phyloP scores from a whole-genome alignment of 2,329 filamentous ascomycete species.

The Pyrenophora teres region DNA sequence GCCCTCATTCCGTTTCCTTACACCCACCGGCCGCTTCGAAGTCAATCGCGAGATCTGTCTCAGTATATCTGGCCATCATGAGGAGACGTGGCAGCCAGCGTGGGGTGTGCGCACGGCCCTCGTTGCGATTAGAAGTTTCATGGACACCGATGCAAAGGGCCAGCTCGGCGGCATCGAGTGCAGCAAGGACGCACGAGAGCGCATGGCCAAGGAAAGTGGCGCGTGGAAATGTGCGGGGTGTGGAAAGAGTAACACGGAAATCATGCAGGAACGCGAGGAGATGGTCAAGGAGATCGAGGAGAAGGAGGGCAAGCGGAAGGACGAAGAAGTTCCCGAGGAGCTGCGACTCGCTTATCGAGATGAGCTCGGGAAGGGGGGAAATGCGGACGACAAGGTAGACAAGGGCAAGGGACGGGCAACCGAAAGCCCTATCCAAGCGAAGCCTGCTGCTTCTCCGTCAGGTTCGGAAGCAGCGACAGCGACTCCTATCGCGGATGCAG shows the following conservation, averaged over 20 bases:
- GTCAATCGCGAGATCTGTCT: constrained; percentile 97
- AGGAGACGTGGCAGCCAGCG: constrained; percentile 98
- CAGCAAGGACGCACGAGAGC: constrained; percentile 63
- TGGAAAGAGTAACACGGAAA: constrained; percentile 71
- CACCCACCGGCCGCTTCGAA: constrained; percentile 90
- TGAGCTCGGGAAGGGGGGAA: constrained; percentile 60
- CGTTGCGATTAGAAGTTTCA: constrained; percentile 79
- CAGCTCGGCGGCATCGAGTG: constrained; percentile 90
- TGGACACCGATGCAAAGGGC: constrained; percentile 86
- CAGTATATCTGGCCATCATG: constrained; percentile 90
- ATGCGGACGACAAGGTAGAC: constrained; percentile 17
- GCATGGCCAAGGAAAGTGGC: constrained; percentile 70
- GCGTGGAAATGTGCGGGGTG: constrained; percentile 73
- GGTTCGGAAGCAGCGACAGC: constrained; percentile 12
- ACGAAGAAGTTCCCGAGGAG: constrained; percentile 58
- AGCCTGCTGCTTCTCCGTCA: neutral
- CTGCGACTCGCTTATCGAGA: constrained; percentile 73
- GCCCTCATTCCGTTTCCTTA: constrained; percentile 93
- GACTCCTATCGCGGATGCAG: constrained; percentile 1
- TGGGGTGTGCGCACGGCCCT: constrained; percentile 95
- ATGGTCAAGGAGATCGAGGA: constrained; percentile 55
- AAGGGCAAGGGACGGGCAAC: constrained; percentile 30
- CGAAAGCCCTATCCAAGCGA: neutral
- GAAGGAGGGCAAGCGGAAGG: constrained; percentile 49
- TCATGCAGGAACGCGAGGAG: constrained; percentile 72